These are phyloP conservation scores for Blastobotrys americana DNA, from an alignment of 805 yeast species.

Conservation along the genomic window DNA sequence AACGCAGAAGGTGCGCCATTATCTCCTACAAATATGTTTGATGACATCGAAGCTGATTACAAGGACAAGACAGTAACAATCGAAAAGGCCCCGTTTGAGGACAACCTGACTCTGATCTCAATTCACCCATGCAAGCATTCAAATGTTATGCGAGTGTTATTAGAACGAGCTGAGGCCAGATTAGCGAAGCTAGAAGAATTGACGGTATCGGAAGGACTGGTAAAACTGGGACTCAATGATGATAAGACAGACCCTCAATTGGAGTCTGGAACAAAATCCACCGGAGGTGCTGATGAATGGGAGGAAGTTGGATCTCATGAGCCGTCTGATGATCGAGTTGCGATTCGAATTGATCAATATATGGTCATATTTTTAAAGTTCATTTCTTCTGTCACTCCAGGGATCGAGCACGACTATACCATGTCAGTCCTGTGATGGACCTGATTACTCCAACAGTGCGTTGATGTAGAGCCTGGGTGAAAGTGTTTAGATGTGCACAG, in stretches of 20 bases:
- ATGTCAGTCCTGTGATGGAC: constrained; percentile 70
- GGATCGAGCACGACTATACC: constrained; percentile 96
- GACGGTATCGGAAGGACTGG: constrained; percentile 32
- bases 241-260: constrained; percentile 16
- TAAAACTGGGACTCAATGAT: constrained; percentile 37
- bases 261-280: constrained; percentile 11
- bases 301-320: constrained; percentile 42
- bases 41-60: constrained; percentile 87
- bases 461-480: too few relatives aligned
- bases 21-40: constrained; percentile 85
- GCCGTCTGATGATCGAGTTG: constrained; percentile 32
- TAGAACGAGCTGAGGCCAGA: constrained; percentile 58
- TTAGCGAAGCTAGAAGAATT: constrained; percentile 20
- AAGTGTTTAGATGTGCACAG: too few relatives aligned
- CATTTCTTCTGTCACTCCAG: constrained; percentile 95
- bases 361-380: constrained; percentile 83
- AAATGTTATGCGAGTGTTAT: constrained; percentile 81
- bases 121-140: constrained; percentile 97
- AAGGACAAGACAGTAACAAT: constrained; percentile 94
- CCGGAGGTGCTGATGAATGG: constrained; percentile 44
- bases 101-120: constrained; percentile 66
- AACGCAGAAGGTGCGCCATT: constrained; percentile 78
- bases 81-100: constrained; percentile 80
- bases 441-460: too few relatives aligned
- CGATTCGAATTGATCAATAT: constrained; percentile 84